Evolutionary conservation across 2,329 filamentous ascomycete genomes (phyloP), one percentile per base, ranked within the genome.

Genomic region (Fusarium sambucinum): DNA sequence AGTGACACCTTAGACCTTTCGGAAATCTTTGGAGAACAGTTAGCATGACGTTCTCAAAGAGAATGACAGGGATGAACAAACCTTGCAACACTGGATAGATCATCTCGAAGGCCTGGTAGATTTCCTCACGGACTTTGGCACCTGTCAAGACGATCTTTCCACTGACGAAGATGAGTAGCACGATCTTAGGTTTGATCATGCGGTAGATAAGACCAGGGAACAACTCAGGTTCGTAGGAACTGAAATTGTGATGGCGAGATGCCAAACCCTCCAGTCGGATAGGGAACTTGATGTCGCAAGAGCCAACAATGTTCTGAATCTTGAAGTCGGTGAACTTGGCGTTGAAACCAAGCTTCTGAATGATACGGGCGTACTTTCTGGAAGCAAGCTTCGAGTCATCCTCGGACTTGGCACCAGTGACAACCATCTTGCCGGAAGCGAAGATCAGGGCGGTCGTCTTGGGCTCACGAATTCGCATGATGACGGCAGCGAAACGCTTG

Each of bases 111-210:
- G 94, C 94, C 80, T 96, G 92, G 77, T 97, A 97, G 73, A 99
- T 98, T 84, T 98, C 96, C 82, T 99, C 96, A 74, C 96, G 92
- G 70, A 98, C 94, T 80, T 99, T 98, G 72, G 96, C 96, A 77
- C 96, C 96, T 41, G 96, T 98, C 78, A 98, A 87, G 76, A 98
- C 96, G 67, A 98, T 98, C 87, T 98, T 98, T 77, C 95, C 96
- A 76, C 92, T 96, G 76, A 98, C 95, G 84, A 98, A 98, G 81
- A 99, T 97, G 77, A 98, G 85, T 27, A 98, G 89, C 55, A 98
- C 95, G 73, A 98, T 97, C 89, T 98, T 98, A 21, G 96, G 96
- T 86, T 98, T 98, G 86, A 98, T 97, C 96, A 99, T 99, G 80
- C 96, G 94, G 84, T 99, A 99, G 83, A 99, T 99, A 53, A 99